Evolutionary conservation across 768 basidiomycete species (phyloP), one percentile per base, ranked within the genome.

Genomic region (Calocybe indica): DNA sequence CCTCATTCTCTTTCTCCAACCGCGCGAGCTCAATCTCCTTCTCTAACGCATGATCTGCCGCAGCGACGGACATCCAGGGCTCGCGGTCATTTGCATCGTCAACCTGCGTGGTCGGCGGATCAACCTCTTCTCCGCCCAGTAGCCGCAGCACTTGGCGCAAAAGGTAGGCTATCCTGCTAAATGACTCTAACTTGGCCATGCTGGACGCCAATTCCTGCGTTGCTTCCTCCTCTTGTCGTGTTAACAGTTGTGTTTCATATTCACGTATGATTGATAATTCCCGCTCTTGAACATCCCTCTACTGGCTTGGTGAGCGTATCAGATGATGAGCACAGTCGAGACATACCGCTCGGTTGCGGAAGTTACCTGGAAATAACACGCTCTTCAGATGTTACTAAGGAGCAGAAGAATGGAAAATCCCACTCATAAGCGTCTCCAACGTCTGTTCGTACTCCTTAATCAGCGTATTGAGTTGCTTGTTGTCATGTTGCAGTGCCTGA

Each of bases 381-480:
- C 31, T 36, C 40, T n/a, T 47, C 46, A 45, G 52, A 49, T 31
- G 34, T 43, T 37, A 14, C 39, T 11, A 6, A 46, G 22, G 31
- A 42, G 14, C 30, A n/a, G 34, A 38, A 32, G 36, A 30, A n/a
- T 33, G 40, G 35, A 40, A 49, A 55, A 50, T 58, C 58, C 54
- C 64, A 75, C 83, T 80, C 96, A 99, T 99, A 38, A 98, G 81
- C 6, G 78, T 88, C 65, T 99, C 96, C 31, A 99, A 70, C 0
- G 95, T 97, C 60, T 91, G 88, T 62, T 99, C 96, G 59, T 96
- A 98, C 62, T 99, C 96, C 58, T 93, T 93, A 57, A 98, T 85
- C 45, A 99, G 72, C 5, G 77, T 71, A 54, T 85, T 89, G 31
- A 99, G 75, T 56, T 98, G 95, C 62, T 96, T 95, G 73, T 98